Evolutionary conservation across 352 stramenopile species (phyloP).

Genomic region (Pythium graminicola): DNA sequence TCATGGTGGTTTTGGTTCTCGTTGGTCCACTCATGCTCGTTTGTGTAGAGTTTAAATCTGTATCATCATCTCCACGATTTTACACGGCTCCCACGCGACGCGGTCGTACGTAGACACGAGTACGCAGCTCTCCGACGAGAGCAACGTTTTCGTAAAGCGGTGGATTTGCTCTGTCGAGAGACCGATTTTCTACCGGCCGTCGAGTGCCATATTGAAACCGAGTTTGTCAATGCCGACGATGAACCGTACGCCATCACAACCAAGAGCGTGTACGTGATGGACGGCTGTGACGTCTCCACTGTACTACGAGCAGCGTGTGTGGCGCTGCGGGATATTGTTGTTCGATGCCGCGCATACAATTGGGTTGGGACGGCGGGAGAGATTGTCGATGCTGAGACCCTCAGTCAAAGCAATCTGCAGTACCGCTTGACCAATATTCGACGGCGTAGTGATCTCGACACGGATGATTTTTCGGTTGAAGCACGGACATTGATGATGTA

Average conservation of each 20-base stretch:
- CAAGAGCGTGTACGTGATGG: slow-evolving; percentile 32
- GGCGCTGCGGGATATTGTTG: slow-evolving; percentile 22
- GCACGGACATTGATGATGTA: slow-evolving; percentile 25
- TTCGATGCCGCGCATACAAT: slow-evolving; percentile 28
- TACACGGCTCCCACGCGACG: slow-evolving; percentile 14
- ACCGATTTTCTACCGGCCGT: slow-evolving; percentile 4
- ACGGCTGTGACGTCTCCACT: slow-evolving; percentile 22
- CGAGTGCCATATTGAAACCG: background rate
- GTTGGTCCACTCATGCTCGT: no score
- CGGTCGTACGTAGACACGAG: background rate
- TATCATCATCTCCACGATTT: slow-evolving; percentile 20
- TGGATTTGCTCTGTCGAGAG: slow-evolving; percentile 14
- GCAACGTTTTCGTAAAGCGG: background rate
- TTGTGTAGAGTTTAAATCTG: slow-evolving; percentile 12
- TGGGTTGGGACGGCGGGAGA: slow-evolving; percentile 15
- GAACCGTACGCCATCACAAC: slow-evolving; percentile 25
- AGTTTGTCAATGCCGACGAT: background rate
- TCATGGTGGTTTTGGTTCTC: no score
- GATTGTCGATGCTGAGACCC: slow-evolving; percentile 7
- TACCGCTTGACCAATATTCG: slow-evolving; percentile 7
- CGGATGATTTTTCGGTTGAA: slow-evolving; percentile 21
- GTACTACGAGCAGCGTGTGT: slow-evolving; percentile 24
- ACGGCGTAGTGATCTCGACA: slow-evolving; percentile 1
- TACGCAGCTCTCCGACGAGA: slow-evolving; percentile 6
- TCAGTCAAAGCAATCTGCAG: slow-evolving; percentile 1